These are phyloP conservation scores for Dicorynia guianensis DNA, from an alignment of 306 rosid genomes.

Conservation along the genomic window DNA sequence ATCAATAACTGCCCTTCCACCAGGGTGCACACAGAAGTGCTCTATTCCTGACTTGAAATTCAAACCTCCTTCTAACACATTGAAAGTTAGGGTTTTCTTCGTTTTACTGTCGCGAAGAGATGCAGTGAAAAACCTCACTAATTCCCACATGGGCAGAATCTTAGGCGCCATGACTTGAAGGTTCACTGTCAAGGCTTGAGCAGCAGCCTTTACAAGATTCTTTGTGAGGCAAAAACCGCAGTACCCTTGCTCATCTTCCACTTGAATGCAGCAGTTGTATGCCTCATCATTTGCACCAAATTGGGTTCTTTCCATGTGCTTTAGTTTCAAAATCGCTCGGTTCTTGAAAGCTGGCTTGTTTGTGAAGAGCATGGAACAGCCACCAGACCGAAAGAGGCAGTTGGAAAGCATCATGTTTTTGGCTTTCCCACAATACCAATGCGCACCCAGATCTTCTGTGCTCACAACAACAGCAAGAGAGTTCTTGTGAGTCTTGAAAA, in stretches of 20 bases:
- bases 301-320: conserved; percentile 49
- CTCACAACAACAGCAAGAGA: conserved; percentile 55
- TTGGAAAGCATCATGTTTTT: conserved; percentile 58
- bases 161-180: conserved; percentile 48
- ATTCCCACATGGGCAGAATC: conserved; percentile 50
- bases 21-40: conserved; percentile 47
- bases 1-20: conserved; percentile 45
- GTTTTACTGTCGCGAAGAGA: not conserved
- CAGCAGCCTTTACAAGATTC: conserved; percentile 53
- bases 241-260: conserved; percentile 51
- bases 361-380: conserved; percentile 59
- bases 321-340: conserved; percentile 47
- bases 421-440: conserved; percentile 58
- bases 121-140: not conserved
- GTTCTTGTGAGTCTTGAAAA: conserved; percentile 48
- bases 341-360: conserved; percentile 39
- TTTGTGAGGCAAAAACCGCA: conserved; percentile 58
- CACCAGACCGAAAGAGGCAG: conserved; percentile 60
- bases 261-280: conserved; percentile 29
- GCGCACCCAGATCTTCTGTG: conserved; percentile 58
- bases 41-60: conserved; percentile 54
- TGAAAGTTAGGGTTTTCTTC: not conserved
- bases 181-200: conserved; percentile 48
- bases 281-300: conserved; percentile 46
- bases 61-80: conserved; percentile 21